These are phyloP conservation scores for Ophiocordyceps unilateralis DNA, from an alignment of 2,329 filamentous ascomycete species.

Conservation along the genomic window DNA sequence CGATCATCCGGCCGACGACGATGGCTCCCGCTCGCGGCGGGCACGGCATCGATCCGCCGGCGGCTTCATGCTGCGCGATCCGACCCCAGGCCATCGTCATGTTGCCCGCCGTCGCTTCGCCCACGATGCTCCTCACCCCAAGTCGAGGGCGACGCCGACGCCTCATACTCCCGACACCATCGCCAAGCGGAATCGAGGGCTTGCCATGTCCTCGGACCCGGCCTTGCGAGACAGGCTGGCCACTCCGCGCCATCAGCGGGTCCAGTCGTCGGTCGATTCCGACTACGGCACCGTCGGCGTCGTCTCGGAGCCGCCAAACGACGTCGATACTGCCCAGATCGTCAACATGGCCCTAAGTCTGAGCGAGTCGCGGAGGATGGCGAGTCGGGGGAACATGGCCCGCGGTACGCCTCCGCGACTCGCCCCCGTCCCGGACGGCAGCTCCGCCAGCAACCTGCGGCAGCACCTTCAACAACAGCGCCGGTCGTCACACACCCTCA, in stretches of 20 bases:
- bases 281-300: neutral
- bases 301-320: conserved; percentile 8
- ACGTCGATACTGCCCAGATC: conserved; percentile 73
- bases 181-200: neutral
- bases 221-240: neutral
- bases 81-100: conserved; percentile 17
- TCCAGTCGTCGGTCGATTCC: neutral
- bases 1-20: conserved; percentile 3
- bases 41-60: conserved; percentile 28
- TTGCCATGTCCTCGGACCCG: neutral
- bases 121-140: conserved; percentile 8
- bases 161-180: conserved; percentile 1
- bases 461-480: conserved; percentile 59
- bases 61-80: conserved; percentile 32
- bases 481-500: conserved; percentile 40
- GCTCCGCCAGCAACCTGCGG: conserved; percentile 40
- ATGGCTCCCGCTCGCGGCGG: conserved; percentile 12
- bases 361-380: conserved; percentile 61
- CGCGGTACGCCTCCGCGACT: conserved; percentile 32
- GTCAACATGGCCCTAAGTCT: conserved; percentile 83
- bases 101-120: conserved; percentile 12
- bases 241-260: neutral
- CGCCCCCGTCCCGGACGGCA: conserved; percentile 33
- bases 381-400: conserved; percentile 36
- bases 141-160: conserved; percentile 5